phyloP scores from a whole-genome alignment of 495 filamentous ascomycete genomes.

The Hyaloscypha finlandica region DNA sequence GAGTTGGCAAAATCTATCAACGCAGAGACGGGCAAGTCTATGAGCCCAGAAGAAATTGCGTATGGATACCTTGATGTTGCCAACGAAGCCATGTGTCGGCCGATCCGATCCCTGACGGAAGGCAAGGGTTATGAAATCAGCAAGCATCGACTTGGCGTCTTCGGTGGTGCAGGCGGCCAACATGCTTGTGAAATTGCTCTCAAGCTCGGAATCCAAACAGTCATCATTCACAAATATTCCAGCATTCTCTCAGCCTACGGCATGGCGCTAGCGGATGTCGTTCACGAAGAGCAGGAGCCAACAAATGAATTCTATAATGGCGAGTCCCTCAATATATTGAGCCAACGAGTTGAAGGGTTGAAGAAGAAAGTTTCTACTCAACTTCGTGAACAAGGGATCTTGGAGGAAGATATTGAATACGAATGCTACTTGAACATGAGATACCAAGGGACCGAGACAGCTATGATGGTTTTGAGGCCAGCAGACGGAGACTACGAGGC shows the following conservation, averaged over 20 bases:
- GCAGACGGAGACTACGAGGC: conserved; percentile 44
- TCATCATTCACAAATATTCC: conserved; percentile 87
- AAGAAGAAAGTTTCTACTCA: not conserved
- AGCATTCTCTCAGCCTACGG: conserved; percentile 94
- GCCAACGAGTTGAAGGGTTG: not conserved
- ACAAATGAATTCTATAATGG: not conserved
- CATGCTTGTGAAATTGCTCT: conserved; percentile 92
- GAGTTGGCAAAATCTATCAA: no score
- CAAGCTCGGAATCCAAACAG: conserved; percentile 80
- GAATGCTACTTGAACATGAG: conserved; percentile 57
- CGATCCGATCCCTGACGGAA: conserved; percentile 89
- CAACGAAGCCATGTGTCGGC: conserved; percentile 92
- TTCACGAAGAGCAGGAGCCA: conserved; percentile 75
- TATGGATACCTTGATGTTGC: conserved; percentile 85
- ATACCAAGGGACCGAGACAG: conserved; percentile 56
- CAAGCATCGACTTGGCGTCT: conserved; percentile 82
- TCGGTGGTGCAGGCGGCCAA: conserved; percentile 93
- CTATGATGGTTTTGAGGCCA: conserved; percentile 50
- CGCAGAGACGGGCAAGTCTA: not conserved
- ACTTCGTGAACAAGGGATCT: conserved; percentile 39
- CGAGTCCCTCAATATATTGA: not conserved
- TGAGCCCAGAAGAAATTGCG: conserved; percentile 47
- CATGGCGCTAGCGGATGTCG: conserved; percentile 93
- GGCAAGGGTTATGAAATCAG: conserved; percentile 92
- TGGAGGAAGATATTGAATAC: conserved; percentile 44